phyloP scores from a whole-genome alignment of 1,284 basidiomycete genomes.

The Ganoderma leucocontextum region DNA sequence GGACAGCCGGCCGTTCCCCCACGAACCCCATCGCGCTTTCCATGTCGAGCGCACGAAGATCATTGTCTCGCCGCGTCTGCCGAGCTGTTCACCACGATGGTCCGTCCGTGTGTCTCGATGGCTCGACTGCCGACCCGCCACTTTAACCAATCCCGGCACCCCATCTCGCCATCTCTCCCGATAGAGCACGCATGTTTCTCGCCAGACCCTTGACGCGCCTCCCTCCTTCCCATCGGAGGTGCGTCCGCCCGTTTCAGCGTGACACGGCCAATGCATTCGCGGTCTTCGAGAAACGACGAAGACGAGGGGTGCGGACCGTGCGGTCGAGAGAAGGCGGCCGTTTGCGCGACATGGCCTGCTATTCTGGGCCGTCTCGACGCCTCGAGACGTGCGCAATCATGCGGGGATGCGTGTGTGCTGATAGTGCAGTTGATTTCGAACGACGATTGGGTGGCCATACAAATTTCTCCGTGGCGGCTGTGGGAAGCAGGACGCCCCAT shows the following conservation, averaged over 20 bases:
- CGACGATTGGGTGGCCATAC: background rate
- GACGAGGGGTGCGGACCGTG: background rate
- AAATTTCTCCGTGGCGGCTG: background rate
- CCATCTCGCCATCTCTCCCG: background rate
- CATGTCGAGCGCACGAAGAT: conserved; percentile 2
- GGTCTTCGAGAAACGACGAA: background rate
- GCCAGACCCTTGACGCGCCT: background rate
- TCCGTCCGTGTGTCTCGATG: background rate
- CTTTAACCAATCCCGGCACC: background rate
- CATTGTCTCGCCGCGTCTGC: background rate
- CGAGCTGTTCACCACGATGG: background rate
- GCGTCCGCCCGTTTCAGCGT: background rate
- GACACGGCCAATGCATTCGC: background rate
- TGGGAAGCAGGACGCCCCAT: background rate
- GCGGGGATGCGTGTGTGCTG: background rate
- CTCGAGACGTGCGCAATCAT: background rate
- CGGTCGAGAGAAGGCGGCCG: background rate
- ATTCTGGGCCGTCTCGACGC: conserved; percentile 1
- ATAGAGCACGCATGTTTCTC: background rate
- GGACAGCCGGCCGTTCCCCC: background rate
- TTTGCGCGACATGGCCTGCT: background rate
- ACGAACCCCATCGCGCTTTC: background rate
- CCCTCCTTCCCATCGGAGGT: background rate
- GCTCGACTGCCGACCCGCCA: background rate
- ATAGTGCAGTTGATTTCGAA: background rate